phyloP scores from a whole-genome alignment of 495 filamentous ascomycete genomes.

The Xylaria curta region DNA sequence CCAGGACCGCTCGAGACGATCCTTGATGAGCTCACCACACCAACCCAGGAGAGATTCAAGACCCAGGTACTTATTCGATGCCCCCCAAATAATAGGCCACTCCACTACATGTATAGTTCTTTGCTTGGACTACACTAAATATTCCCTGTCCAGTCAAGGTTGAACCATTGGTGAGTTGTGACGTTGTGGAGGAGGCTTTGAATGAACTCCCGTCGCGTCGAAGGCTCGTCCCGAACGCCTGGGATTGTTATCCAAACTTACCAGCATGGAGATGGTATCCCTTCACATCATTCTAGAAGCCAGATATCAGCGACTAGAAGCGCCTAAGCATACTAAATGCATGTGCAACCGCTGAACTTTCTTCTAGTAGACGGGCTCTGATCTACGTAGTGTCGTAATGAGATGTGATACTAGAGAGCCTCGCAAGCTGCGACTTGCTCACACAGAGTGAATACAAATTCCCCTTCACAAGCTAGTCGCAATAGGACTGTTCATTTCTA shows the following conservation, averaged over 20 bases:
- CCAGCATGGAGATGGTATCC: constrained; percentile 9
- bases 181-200: constrained; percentile 26
- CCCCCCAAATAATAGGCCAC: constrained; percentile 5
- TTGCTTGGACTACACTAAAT: background rate
- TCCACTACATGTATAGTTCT: constrained; percentile 5
- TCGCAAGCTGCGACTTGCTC: constrained; percentile 12
- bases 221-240: constrained; percentile 30
- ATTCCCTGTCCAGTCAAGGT: constrained; percentile 18
- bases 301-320: background rate
- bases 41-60: background rate
- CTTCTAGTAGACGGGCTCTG: background rate
- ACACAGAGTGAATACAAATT: constrained; percentile 3
- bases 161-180: constrained; percentile 19
- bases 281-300: constrained; percentile 5
- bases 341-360: background rate
- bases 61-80: background rate
- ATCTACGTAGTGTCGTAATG: background rate
- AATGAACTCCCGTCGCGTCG: constrained; percentile 27
- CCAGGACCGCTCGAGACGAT: constrained; percentile 8
- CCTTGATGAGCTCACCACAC: constrained; percentile 14
- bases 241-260: constrained; percentile 21
- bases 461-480: background rate
- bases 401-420: background rate
- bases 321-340: background rate
- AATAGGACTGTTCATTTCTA: background rate